Conservation (phyloP, 345 rosid genomes). For the Populus tremula region DNA sequence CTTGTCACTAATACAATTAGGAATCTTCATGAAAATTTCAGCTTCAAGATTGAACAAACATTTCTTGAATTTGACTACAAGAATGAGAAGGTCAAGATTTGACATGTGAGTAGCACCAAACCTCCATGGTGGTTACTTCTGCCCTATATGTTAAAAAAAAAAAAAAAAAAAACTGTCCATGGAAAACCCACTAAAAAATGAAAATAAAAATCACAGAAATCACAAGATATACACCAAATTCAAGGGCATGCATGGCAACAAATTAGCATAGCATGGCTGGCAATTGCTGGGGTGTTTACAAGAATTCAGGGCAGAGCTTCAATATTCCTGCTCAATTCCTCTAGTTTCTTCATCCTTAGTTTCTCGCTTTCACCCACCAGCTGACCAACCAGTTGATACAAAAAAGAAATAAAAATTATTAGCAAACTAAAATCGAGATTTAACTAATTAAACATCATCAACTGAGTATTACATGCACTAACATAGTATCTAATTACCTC, state of each 20-base stretch:
- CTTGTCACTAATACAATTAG: background rate
- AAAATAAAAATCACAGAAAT: background rate
- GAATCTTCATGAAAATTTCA: background rate
- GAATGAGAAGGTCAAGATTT: background rate
- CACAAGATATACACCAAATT: background rate
- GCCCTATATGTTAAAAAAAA: background rate
- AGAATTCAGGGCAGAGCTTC: conserved; percentile 34
- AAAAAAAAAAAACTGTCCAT: background rate
- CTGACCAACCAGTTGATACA: conserved; percentile 30
- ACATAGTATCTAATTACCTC: conserved; percentile 48
- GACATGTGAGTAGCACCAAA: background rate
- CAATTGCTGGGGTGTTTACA: background rate
- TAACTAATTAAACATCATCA: no score
- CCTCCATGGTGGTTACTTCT: background rate
- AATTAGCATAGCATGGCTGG: background rate
- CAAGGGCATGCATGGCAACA: background rate
- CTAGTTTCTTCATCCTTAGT: conserved; percentile 78
- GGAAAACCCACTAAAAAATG: background rate
- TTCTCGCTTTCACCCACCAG: conserved; percentile 81
- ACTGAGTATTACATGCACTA: background rate
- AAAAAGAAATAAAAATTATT: background rate
- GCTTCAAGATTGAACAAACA: background rate
- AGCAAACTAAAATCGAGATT: background rate
- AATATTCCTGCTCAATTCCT: conserved; percentile 70
- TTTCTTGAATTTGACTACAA: conserved; percentile 11